Base-by-base conservation (phyloP, 164 flowering plant genomes). In the Vitis rotundifolia region DNA sequence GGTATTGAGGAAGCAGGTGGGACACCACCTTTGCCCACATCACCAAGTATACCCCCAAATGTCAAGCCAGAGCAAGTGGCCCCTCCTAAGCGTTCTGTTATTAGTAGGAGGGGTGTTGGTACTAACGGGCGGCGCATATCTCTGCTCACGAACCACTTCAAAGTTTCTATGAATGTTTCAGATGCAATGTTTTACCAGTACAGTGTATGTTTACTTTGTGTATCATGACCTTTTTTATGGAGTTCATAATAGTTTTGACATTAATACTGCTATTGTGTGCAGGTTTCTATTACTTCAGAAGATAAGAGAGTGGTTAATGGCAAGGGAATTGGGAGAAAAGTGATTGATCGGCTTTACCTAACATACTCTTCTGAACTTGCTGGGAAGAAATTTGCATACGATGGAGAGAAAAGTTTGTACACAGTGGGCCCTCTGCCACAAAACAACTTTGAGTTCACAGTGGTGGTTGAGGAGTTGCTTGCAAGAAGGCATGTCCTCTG, bases 391-490 rank as follows among this genome's bases (percentile, higher is more conserved):
- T 80, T 90, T 75, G 91, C 88, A 49, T 92, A 87, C 76, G 97
- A 92, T 76, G 97, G 97, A 64, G 91, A 82, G 52, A 85, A 84
- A 66, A 79, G 63, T 70, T 63, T 92, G 63, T 92, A 78, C 61
- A 90, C 95, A 16, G 83, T 87, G 48, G 91, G 89, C 59, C 82
- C 90, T 65, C 84, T 92, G 64, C 86, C 97, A 8, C 87, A 73
- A 26, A 85, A 84, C 68, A 79, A 78, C 48, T 61, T 75, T 55
- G 91, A 86, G 68, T 89, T 88, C 67, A 76, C 71, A 10, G 86
- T 92, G n/a, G 76, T 87, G 56, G 80, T 90, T 47, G 97, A 90
- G 76, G 89, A 85, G 49, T 68, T 89, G 26, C 70, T 68, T 71
- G 70, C 81, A 16, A 86, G 77, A 37, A 63, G 81, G 97, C 86